These are phyloP conservation scores for Auricularia auricula-judae DNA, from an alignment of 768 basidiomycete species.

Conservation along the genomic window DNA sequence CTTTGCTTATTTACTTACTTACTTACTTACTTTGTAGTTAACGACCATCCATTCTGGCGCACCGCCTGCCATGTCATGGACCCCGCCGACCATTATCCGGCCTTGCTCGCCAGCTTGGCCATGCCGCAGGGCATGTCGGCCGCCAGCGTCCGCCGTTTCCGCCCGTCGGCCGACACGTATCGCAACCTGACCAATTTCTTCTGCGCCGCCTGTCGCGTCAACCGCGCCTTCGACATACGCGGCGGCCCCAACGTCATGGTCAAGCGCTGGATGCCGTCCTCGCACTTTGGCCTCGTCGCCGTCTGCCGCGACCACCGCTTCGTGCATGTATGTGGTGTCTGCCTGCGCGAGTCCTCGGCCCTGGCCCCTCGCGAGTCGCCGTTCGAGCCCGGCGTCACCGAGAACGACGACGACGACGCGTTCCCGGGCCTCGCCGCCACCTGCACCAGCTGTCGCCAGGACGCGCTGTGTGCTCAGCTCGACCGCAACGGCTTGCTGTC, in stretches of 20 bases:
- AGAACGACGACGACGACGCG: constrained; percentile 63
- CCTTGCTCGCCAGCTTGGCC: background rate
- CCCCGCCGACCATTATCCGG: constrained; percentile 1
- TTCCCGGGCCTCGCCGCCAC: constrained; percentile 59
- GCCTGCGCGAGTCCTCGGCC: constrained; percentile 42
- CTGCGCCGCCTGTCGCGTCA: constrained; percentile 66
- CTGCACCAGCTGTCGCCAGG: constrained; percentile 53
- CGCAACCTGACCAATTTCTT: background rate
- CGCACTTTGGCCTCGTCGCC: constrained; percentile 33
- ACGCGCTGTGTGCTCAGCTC: constrained; percentile 44
- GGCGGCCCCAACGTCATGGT: constrained; percentile 39
- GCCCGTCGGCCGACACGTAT: background rate
- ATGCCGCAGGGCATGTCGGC: background rate
- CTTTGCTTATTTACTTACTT: too few species aligned
- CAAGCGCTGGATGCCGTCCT: constrained; percentile 34
- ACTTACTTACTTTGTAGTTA: constrained; percentile 5
- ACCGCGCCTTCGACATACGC: constrained; percentile 33
- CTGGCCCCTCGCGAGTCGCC: constrained; percentile 28
- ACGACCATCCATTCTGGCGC: constrained; percentile 5
- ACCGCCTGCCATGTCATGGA: constrained; percentile 6
- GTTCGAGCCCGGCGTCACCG: constrained; percentile 20
- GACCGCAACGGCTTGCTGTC: background rate
- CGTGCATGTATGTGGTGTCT: constrained; percentile 51
- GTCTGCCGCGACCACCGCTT: constrained; percentile 57
- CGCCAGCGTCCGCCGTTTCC: background rate